Evolutionary conservation across 2,329 filamentous ascomycete genomes (phyloP).

Genomic region (Diaporthe longicolla): DNA sequence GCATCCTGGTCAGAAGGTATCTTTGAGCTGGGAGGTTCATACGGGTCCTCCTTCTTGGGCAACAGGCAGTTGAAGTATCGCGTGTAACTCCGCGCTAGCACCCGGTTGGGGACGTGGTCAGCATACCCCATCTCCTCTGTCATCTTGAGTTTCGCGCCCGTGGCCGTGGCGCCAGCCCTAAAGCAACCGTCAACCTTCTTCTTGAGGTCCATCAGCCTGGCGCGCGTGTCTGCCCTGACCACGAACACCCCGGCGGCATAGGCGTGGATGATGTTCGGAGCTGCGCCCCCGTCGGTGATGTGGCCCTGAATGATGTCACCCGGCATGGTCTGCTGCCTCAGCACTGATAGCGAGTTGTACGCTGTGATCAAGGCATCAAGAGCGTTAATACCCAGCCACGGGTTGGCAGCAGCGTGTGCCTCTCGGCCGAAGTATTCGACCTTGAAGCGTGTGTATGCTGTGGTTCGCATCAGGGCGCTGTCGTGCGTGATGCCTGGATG

Average conservation of each 20-base stretch:
- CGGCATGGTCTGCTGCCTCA: slow-evolving; percentile 70
- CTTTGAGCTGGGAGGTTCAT: slow-evolving; percentile 35
- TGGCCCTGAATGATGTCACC: slow-evolving; percentile 65
- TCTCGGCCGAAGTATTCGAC: slow-evolving; percentile 68
- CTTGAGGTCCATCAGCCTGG: slow-evolving; percentile 56
- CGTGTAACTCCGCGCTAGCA: slow-evolving; percentile 61
- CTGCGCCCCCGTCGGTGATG: slow-evolving; percentile 66
- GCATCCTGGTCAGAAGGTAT: slow-evolving; percentile 52
- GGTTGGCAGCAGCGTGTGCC: slow-evolving; percentile 70
- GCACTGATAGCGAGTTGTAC: slow-evolving; percentile 63
- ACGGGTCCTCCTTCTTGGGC: slow-evolving; percentile 47
- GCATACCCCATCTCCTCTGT: slow-evolving; percentile 61
- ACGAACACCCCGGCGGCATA: slow-evolving; percentile 60
- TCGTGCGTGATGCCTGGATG: slow-evolving; percentile 61
- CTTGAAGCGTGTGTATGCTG: slow-evolving; percentile 63
- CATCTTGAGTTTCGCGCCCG: slow-evolving; percentile 63
- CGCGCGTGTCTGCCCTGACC: slow-evolving; percentile 59
- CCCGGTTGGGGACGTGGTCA: slow-evolving; percentile 68
- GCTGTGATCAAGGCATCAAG: slow-evolving; percentile 68
- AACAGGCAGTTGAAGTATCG: slow-evolving; percentile 60
- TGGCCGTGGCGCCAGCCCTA: slow-evolving; percentile 55
- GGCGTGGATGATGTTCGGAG: slow-evolving; percentile 70
- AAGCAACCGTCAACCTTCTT: slow-evolving; percentile 60
- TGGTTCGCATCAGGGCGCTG: slow-evolving; percentile 64
- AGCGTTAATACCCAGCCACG: slow-evolving; percentile 72